Percentiles rank a stretch among this genome's conserved stretches.
Conservation (phyloP, 345 rosid genomes). For the Mangifera indica region DNA sequence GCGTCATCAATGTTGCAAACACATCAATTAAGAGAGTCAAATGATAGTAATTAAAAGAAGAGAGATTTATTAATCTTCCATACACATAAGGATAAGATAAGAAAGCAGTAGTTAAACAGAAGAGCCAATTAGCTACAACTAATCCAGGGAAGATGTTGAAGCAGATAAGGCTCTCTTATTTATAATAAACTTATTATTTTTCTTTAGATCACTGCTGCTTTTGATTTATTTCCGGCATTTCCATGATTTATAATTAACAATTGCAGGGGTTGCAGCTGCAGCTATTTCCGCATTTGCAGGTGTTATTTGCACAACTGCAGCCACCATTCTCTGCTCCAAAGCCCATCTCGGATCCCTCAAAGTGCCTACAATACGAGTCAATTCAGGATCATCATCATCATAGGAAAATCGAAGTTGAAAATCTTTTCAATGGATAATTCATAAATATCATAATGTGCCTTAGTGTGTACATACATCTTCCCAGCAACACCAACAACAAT, state of each 20-base stretch:
- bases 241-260: neutral
- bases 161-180: neutral
- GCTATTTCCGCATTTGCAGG: conserved; percentile 21
- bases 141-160: neutral
- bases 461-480: conserved; percentile 15
- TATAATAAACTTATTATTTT: neutral
- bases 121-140: neutral
- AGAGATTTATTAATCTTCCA: neutral
- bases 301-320: conserved; percentile 70
- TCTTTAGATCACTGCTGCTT: neutral
- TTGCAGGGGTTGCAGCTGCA: conserved; percentile 27
- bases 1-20: too few relatives aligned
- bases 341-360: conserved; percentile 39
- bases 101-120: conserved; percentile 1
- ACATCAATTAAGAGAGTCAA: too few relatives aligned
- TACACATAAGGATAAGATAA: neutral
- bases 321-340: conserved; percentile 39
- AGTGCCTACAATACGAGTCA: conserved; percentile 23
- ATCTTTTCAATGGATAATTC: neutral
- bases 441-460: neutral
- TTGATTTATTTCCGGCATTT: neutral
- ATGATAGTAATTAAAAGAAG: too few relatives aligned
- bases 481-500: conserved; percentile 33
- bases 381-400: neutral
- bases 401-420: neutral